Conservation (phyloP, 2,329 filamentous ascomycete genomes). For the Tolypocladium paradoxum region DNA sequence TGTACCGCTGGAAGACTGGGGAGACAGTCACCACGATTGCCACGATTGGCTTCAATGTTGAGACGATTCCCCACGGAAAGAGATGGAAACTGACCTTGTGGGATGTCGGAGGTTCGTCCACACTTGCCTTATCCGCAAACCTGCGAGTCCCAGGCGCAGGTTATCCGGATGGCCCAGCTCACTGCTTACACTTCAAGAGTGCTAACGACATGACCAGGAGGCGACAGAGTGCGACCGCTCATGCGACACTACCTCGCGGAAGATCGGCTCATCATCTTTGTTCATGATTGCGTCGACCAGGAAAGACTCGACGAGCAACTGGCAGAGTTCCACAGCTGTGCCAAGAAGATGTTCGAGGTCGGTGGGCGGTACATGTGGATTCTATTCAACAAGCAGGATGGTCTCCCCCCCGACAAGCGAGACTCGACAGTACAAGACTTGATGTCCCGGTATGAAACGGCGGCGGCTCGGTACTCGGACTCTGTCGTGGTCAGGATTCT, state of each 20-base stretch:
- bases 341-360: slow-evolving; percentile 9
- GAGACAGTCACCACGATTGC: slow-evolving; percentile 90
- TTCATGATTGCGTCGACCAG: slow-evolving; percentile 16
- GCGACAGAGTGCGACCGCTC: slow-evolving; percentile 16
- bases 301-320: slow-evolving; percentile 14
- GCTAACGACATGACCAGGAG: slow-evolving; percentile 8
- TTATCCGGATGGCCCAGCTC: too few relatives aligned
- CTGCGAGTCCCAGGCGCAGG: too few relatives aligned
- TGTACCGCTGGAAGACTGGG: slow-evolving; percentile 78
- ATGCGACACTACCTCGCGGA: slow-evolving; percentile 15
- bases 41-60: slow-evolving; percentile 92
- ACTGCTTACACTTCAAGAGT: not conserved
- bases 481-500: slow-evolving; percentile 10
- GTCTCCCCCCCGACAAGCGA: slow-evolving; percentile 8
- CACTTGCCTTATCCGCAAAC: too few relatives aligned
- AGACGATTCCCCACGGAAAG: slow-evolving; percentile 44
- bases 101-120: slow-evolving; percentile 16
- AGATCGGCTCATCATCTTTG: slow-evolving; percentile 15
- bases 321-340: slow-evolving; percentile 12
- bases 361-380: slow-evolving; percentile 16
- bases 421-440: slow-evolving; percentile 7
- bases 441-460: slow-evolving; percentile 3
- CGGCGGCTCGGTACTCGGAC: slow-evolving; percentile 5
- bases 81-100: slow-evolving; percentile 13
- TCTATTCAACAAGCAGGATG: slow-evolving; percentile 21